A percentile compares a stretch with the other conserved stretches of the same genome.
These are phyloP conservation scores for Inosperma sp. DNA, from an alignment of 768 basidiomycete species.

Conservation along the genomic window DNA sequence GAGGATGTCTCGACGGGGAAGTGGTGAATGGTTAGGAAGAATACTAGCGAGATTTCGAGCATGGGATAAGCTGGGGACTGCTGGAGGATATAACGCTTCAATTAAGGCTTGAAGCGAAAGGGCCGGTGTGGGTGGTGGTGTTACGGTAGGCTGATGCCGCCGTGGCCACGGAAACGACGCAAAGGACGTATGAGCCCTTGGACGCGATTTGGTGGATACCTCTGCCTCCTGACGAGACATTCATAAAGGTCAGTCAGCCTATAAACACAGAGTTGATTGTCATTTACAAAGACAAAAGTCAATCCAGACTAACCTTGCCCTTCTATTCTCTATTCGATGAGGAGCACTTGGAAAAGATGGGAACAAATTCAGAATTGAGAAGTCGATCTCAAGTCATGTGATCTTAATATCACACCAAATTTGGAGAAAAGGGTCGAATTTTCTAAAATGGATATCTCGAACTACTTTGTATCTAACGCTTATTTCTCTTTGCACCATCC, in stretches of 20 bases:
- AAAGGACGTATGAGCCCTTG: conserved; percentile 35
- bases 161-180: conserved; percentile 21
- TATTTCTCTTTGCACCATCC: conserved; percentile 35
- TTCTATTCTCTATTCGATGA: too few species aligned
- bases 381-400: too few species aligned
- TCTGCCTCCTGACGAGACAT: conserved; percentile 32
- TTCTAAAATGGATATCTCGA: too few species aligned
- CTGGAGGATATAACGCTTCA: conserved; percentile 45
- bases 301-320: too few species aligned
- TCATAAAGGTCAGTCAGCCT: too few species aligned
- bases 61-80: conserved; percentile 61
- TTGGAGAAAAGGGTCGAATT: too few species aligned
- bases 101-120: conserved; percentile 40
- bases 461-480: too few species aligned
- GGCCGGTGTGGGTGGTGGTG: conserved; percentile 25
- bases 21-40: conserved; percentile 49
- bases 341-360: too few species aligned
- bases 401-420: too few species aligned
- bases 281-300: too few species aligned
- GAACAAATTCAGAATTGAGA: too few species aligned
- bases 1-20: conserved; percentile 49
- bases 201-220: conserved; percentile 22
- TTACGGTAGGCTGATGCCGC: conserved; percentile 14
- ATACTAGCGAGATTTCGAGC: conserved; percentile 55
- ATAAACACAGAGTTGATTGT: too few species aligned